These are phyloP conservation scores for Cytospora schulzeri DNA, from an alignment of 2,329 filamentous ascomycete species.

Conservation along the genomic window DNA sequence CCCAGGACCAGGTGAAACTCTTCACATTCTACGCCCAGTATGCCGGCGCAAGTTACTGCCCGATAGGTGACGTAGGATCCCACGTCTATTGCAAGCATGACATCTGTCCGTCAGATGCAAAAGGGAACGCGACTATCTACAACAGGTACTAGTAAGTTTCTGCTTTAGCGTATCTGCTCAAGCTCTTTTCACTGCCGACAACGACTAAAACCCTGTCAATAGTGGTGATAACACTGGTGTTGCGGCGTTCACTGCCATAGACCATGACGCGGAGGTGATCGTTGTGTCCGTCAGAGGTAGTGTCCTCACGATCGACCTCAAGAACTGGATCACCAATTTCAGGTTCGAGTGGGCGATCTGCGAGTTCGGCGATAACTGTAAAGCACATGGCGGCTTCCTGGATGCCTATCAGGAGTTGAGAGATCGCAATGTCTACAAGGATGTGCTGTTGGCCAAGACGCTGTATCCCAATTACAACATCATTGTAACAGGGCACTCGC, in stretches of 20 bases:
- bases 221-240: not conserved
- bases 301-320: slow-evolving; percentile 44
- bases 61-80: not conserved
- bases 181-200: not conserved
- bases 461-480: slow-evolving; percentile 55
- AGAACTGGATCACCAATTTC: slow-evolving; percentile 64
- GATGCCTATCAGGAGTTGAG: slow-evolving; percentile 59
- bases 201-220: not conserved
- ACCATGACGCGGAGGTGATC: slow-evolving; percentile 53
- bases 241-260: slow-evolving; percentile 34
- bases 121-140: not conserved
- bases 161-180: not conserved
- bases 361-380: slow-evolving; percentile 46
- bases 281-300: slow-evolving; percentile 64
- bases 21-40: not conserved
- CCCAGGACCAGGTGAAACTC: not conserved
- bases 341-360: slow-evolving; percentile 40
- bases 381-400: slow-evolving; percentile 60
- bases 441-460: slow-evolving; percentile 46
- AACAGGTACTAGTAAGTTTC: not conserved
- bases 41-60: not conserved
- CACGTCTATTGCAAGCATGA: not conserved
- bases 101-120: not conserved
- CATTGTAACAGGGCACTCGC: slow-evolving; percentile 65
- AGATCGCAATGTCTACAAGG: slow-evolving; percentile 41